These are phyloP conservation scores for thale cress (Arabidopsis thaliana) DNA, from an alignment of 345 rosid species.

Conservation along the genomic window DNA sequence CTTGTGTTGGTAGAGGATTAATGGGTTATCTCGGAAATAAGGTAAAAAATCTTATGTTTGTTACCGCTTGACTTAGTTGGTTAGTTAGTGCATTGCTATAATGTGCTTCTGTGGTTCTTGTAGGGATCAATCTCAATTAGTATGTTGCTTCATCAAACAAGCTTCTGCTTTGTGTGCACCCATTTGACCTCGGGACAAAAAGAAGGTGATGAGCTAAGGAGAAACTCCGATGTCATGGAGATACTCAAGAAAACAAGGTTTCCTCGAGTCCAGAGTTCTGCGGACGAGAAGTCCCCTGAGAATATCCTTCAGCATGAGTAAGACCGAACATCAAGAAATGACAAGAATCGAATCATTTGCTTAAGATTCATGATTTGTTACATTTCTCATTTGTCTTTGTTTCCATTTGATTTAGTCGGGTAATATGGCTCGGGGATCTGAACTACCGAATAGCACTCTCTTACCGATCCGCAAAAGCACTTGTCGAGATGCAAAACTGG, in stretches of 20 bases:
- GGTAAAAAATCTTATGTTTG: conserved; percentile 53
- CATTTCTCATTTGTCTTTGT: not conserved
- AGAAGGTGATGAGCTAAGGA: conserved; percentile 89
- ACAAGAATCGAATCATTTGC: not conserved
- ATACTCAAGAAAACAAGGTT: conserved; percentile 94
- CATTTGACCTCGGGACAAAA: conserved; percentile 98
- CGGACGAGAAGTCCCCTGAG: conserved; percentile 83
- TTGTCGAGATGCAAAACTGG: conserved; percentile 99
- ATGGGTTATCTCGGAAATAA: conserved; percentile 99
- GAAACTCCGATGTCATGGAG: conserved; percentile 97
- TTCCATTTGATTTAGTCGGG: conserved; percentile 61
- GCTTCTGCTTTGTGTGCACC: conserved; percentile 91
- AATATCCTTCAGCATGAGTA: conserved; percentile 97
- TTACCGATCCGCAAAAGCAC: conserved; percentile 96
- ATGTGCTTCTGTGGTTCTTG: conserved; percentile 39
- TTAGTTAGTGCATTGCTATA: conserved; percentile 15
- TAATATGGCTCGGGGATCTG: conserved; percentile 97
- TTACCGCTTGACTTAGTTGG: not conserved
- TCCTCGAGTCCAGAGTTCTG: conserved; percentile 67
- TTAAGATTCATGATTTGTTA: not conserved
- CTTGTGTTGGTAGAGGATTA: conserved; percentile 96
- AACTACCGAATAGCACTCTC: conserved; percentile 96
- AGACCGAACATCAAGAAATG: conserved; percentile 42
- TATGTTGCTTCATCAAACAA: conserved; percentile 91
- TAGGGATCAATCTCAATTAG: conserved; percentile 98